Percentiles rank a stretch among this genome's conserved stretches.
phyloP scores from a whole-genome alignment of 1,139 yeast species.

The Sugiyamaella xylanicola region DNA sequence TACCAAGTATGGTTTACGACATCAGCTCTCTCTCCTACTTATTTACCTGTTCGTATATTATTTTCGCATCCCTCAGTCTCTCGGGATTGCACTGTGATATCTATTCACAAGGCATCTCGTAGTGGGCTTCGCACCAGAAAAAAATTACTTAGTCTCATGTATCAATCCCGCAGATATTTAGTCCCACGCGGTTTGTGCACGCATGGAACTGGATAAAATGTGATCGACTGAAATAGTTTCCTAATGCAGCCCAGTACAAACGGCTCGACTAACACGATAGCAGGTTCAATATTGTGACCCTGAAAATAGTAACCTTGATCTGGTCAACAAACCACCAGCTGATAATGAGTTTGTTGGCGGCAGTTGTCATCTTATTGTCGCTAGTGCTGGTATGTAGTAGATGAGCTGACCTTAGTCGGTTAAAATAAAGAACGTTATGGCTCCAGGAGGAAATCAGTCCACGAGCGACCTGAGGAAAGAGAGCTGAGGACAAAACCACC shows the following conservation, averaged over 20 bases:
- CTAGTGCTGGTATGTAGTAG: constrained; percentile 6
- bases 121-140: too few species aligned
- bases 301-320: constrained; percentile 5
- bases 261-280: constrained; percentile 14
- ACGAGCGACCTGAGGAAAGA: neutral
- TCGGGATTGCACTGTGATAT: too few species aligned
- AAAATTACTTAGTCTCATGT: too few species aligned
- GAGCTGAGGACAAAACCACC: neutral
- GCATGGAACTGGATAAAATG: neutral
- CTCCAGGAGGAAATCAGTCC: too few species aligned
- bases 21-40: too few species aligned
- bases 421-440: too few species aligned
- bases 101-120: too few species aligned
- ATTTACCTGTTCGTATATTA: too few species aligned
- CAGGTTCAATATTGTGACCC: constrained; percentile 11
- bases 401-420: too few species aligned
- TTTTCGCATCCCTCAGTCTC: too few species aligned
- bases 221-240: constrained; percentile 9
- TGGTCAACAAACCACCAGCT: neutral
- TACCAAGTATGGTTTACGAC: too few species aligned
- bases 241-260: neutral
- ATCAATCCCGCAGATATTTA: too few species aligned
- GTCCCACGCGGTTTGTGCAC: neutral
- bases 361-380: neutral
- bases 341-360: neutral